A percentile compares a stretch with the other conserved stretches of the same genome.
Evolutionary conservation across 148 eudicot genomes (phyloP).

Genomic region (Beta vulgaris): DNA sequence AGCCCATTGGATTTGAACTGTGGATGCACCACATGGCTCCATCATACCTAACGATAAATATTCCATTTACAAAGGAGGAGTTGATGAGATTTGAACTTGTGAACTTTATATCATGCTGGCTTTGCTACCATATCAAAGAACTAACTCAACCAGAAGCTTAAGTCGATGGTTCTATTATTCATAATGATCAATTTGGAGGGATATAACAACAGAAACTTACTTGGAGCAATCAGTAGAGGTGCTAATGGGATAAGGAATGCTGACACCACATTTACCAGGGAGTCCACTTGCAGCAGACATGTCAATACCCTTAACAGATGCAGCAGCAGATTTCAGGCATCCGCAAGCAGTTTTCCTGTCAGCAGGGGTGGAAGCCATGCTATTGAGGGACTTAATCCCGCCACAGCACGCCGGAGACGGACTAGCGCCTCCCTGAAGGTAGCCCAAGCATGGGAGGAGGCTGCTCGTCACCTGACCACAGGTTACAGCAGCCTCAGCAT

Average conservation of each 20-base stretch:
- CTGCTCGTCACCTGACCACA: constrained; percentile 28
- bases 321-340: constrained; percentile 35
- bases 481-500: constrained; percentile 34
- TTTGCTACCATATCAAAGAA: no score
- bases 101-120: no score
- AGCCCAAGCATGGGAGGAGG: constrained; percentile 28
- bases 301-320: constrained; percentile 12
- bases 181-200: not conserved
- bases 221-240: not conserved
- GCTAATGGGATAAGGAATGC: constrained; percentile 25
- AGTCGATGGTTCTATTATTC: not conserved
- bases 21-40: no score
- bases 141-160: not conserved
- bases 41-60: no score
- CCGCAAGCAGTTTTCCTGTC: constrained; percentile 38
- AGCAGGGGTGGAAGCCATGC: constrained; percentile 29
- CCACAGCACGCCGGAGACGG: constrained; percentile 21
- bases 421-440: constrained; percentile 14
- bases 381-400: constrained; percentile 27
- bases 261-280: constrained; percentile 26
- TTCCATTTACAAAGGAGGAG: no score
- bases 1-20: no score
- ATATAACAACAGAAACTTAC: not conserved
- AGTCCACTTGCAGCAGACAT: constrained; percentile 20
- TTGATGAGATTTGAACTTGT: no score